Evolutionary conservation across 176 grass and related monocot species (phyloP).

Genomic region (Oryza coarctata): DNA sequence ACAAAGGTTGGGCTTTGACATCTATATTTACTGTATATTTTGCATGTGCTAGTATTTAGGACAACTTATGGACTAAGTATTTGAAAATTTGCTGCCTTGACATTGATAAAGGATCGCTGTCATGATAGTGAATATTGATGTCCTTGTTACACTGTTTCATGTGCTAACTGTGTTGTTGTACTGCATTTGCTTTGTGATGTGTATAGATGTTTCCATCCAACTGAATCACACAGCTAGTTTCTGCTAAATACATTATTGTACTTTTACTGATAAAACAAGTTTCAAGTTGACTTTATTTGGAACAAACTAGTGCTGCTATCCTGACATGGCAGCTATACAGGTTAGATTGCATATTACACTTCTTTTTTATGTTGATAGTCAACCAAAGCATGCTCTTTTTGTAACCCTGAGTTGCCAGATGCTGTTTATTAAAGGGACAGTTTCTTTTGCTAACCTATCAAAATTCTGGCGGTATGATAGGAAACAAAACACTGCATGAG

Average conservation of each 20-base stretch:
- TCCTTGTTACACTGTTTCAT: constrained; percentile 22
- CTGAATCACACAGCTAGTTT: not conserved
- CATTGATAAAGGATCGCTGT: constrained; percentile 1
- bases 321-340: not conserved
- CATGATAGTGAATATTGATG: constrained; percentile 21
- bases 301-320: constrained; percentile 10
- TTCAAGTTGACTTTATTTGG: not conserved
- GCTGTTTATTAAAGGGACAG: not conserved
- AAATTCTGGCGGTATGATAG: not conserved
- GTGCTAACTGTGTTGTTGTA: not conserved
- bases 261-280: not conserved
- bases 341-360: not conserved
- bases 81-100: constrained; percentile 16
- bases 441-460: not conserved
- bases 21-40: constrained; percentile 23
- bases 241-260: not conserved
- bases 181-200: constrained; percentile 2
- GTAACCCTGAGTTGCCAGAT: not conserved
- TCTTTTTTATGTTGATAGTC: constrained; percentile 39
- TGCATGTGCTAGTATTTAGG: constrained; percentile 21
- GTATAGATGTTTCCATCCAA: not conserved
- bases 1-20: constrained; percentile 68
- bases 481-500: not conserved
- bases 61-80: constrained; percentile 24
- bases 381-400: constrained; percentile 1